Evolutionary conservation across 768 basidiomycete species (phyloP), one percentile per base, ranked within the genome.

Genomic region (Sporobolomyces roseus): DNA sequence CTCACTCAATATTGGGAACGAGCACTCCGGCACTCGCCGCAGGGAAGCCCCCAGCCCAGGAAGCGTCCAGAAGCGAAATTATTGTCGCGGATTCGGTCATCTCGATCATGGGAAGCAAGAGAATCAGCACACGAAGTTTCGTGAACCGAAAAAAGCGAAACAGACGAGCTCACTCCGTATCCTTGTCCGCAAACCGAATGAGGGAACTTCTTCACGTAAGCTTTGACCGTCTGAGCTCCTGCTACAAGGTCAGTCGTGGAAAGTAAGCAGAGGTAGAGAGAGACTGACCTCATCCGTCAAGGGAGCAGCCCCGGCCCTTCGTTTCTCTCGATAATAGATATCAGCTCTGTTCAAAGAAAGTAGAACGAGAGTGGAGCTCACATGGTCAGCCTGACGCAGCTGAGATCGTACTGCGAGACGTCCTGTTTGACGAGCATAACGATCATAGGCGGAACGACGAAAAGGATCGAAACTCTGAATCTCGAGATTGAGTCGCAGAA

Each of bases 241-340:
- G 13, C 27, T 32, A 30, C 4, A 10, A 38, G 35, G 7, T 46
- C 12, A 46, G 45, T 23, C 21, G 6, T 10, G 21, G 45, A 46
- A 23, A 46, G 23, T 46, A 21, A 46, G 45, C 45, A 9, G 38
- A 41, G 14, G 21, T 13, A 13, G 21, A 23, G 45, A 23, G 14
- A 14, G 4, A 7, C 53, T 25, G 10, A 61, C 61, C 50, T 73
- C 71, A 5, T 72, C 36, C 2, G 65, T 64, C 0, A 73, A 27
- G 21, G 72, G 72, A 1, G 72, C 72, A 0, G 72, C 72, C 1
- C 72, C 72, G 1, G 63, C 30, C 68, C n/a, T n/a, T n/a, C n/a
- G n/a, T n/a, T n/a, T n/a, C n/a, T n/a, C n/a, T n/a, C n/a, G n/a
- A n/a, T n/a, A n/a, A n/a, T n/a, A n/a, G n/a, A n/a, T n/a, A n/a